These are phyloP conservation scores for Tremellales sp. DNA, from an alignment of 1,284 basidiomycete genomes.

Conservation along the genomic window DNA sequence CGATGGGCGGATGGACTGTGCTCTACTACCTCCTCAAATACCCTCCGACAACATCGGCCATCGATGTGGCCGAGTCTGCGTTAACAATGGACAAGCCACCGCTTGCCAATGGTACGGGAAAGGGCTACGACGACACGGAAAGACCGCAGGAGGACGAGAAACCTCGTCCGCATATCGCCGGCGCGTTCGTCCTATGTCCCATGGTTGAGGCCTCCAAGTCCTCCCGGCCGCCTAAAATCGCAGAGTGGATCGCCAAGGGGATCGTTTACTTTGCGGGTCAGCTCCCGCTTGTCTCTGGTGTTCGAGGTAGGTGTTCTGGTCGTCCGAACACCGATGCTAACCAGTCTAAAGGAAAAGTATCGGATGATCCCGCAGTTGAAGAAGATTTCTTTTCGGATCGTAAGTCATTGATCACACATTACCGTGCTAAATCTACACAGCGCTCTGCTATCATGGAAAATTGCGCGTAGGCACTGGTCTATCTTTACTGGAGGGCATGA, in stretches of 20 bases:
- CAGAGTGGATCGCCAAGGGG: constrained; percentile 46
- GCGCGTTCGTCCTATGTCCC: constrained; percentile 50
- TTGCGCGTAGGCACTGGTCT: constrained; percentile 53
- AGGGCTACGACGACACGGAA: constrained; percentile 23
- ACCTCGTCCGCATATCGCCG: constrained; percentile 36
- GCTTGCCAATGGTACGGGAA: constrained; percentile 16
- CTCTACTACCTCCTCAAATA: constrained; percentile 45
- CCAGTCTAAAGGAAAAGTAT: constrained; percentile 48
- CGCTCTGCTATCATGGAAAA: constrained; percentile 51
- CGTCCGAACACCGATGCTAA: constrained; percentile 1
- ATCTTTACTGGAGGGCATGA: constrained; percentile 50
- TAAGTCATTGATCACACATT: constrained; percentile 23
- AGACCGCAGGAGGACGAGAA: constrained; percentile 19
- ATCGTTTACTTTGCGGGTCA: constrained; percentile 48
- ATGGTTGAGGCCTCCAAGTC: constrained; percentile 50
- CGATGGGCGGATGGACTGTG: constrained; percentile 49
- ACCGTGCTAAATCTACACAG: constrained; percentile 15
- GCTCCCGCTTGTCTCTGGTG: constrained; percentile 50
- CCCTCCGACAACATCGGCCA: constrained; percentile 27
- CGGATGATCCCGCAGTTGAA: constrained; percentile 53
- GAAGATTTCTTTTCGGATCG: constrained; percentile 49
- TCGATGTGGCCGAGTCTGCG: constrained; percentile 17
- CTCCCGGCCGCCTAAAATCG: constrained; percentile 45
- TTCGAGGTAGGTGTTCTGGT: constrained; percentile 31
- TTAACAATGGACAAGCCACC: constrained; percentile 13